A percentile compares a stretch with the other conserved stretches of the same genome.
Conservation (phyloP, 176 grass and related monocot species). For the Tillandsia leiboldiana region DNA sequence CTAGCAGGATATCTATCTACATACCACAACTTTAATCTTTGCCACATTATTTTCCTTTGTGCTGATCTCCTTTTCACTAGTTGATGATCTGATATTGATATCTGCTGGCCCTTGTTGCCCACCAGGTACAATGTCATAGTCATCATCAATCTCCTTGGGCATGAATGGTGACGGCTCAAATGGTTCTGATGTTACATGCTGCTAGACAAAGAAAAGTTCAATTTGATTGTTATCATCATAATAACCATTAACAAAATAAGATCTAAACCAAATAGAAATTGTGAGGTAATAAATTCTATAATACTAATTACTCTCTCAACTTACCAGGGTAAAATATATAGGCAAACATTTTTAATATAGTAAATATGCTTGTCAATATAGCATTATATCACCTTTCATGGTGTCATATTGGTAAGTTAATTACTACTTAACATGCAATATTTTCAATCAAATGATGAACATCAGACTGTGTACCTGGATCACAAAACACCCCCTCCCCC, state of each 20-base stretch:
- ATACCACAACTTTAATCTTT: conserved; percentile 99
- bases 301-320: not conserved
- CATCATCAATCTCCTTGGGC: conserved; percentile 78
- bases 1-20: conserved; percentile 4
- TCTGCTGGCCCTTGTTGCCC: conserved; percentile 56
- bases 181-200: conserved; percentile 78
- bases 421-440: too few species aligned
- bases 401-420: too few species aligned
- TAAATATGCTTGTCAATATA: too few species aligned
- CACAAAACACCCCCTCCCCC: too few species aligned
- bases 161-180: conserved; percentile 92
- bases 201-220: conserved; percentile 24
- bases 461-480: too few species aligned
- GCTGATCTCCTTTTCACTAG: conserved; percentile 55
- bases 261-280: not conserved
- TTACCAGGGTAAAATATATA: not conserved
- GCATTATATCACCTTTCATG: too few species aligned
- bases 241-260: not conserved
- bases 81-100: conserved; percentile 34
- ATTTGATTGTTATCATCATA: not conserved
- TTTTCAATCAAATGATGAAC: too few species aligned
- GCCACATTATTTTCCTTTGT: conserved; percentile 86
- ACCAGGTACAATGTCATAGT: conserved; percentile 47
- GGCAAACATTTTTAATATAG: too few species aligned
- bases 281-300: not conserved